Conservation (phyloP, 192 early-diverging fungal genomes). For the Umbelopsis sp. region DNA sequence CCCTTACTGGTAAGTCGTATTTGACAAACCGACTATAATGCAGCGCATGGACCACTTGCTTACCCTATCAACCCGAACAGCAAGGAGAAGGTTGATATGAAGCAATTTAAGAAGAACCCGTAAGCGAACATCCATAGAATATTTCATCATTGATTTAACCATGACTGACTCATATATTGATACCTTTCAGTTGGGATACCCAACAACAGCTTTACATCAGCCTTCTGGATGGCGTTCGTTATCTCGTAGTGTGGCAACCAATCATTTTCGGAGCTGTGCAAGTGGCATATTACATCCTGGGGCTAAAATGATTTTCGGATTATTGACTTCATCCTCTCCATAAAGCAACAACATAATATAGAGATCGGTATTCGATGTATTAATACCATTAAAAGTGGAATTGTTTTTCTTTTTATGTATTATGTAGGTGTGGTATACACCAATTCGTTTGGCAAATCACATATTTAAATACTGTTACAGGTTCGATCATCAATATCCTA, state of each 20-base stretch:
- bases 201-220: constrained; percentile 65
- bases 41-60: not conserved
- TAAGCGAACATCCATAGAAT: constrained; percentile 28
- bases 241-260: constrained; percentile 57
- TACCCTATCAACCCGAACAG: constrained; percentile 27
- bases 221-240: constrained; percentile 60
- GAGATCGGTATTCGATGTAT: not conserved
- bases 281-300: constrained; percentile 44
- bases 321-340: not conserved
- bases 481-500: not conserved
- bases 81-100: constrained; percentile 65
- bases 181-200: constrained; percentile 55
- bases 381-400: not conserved
- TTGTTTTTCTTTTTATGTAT: not conserved
- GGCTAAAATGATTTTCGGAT: constrained; percentile 33
- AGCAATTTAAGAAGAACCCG: constrained; percentile 63
- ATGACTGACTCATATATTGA: not conserved
- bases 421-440: not conserved
- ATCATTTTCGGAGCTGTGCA: constrained; percentile 49
- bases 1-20: constrained; percentile 56
- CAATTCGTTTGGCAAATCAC: not conserved
- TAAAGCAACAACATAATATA: not conserved
- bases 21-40: not conserved
- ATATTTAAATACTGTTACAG: not conserved
- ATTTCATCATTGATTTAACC: not conserved